Base-by-base conservation (phyloP, 345 rosid genomes). In the Salix purpurea region DNA sequence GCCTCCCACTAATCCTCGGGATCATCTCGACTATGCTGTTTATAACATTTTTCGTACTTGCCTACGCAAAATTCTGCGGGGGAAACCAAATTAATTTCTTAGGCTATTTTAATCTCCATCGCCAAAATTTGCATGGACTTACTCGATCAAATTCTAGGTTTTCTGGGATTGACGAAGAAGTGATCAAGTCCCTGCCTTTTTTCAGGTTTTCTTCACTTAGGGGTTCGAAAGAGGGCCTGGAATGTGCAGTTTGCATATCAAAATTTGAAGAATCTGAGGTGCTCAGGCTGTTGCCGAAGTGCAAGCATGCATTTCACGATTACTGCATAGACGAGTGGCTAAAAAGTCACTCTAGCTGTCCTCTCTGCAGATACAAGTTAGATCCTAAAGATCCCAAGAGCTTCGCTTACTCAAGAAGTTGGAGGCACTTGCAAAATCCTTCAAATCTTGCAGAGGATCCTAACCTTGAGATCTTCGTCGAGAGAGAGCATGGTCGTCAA, bases 251-350 rank as follows among this genome's bases (percentile, higher is more conserved):
- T 16, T 88, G 87, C 80, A 66, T 83, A 69, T 82, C 85, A n/a
- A 79, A 42, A 74, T 88, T 86, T 50, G 85, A 84, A 67, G 90
- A 88, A 8, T 37, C 81, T 13, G 90, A 88, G 64, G 70, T 78
- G n/a, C 87, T 88, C 0, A 65, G 90, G 18, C 75, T 86, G 24
- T 71, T 86, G 83, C 87, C 89, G 1, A 66, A 79, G 50, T 86
- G 89, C 80, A 84, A 76, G 80, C 90, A 86, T 69, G 87, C 89
- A 13, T 86, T 88, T 74, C 89, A 86, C 78, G 44, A 50, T 65
- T 77, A 21, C 40, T 88, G 89, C 78, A 88, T 88, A 13, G 89
- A 88, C 30, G 73, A 81, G 81, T 86, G 90, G 89, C 85, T 88
- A 15, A 77, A 79, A 56, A 44, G 80, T 42, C 90, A 83, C 78